Conservation (phyloP, 1,284 basidiomycete genomes). For the Cryptococcus maquisensis region DNA sequence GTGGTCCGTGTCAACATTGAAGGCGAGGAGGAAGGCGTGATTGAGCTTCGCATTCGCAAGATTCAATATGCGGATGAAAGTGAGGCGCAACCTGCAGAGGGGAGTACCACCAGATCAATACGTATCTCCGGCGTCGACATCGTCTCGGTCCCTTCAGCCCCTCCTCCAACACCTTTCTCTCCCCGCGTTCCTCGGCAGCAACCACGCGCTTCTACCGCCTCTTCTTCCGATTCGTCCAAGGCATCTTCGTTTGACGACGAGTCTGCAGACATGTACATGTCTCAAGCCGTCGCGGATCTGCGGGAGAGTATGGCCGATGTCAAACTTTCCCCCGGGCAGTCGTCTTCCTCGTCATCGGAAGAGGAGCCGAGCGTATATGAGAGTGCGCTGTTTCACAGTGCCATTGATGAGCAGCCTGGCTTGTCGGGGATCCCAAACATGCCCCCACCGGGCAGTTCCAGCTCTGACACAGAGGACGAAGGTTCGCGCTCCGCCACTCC, state of each 20-base stretch:
- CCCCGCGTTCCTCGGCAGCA: neutral
- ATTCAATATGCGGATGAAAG: conserved; percentile 44
- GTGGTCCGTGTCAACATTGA: conserved; percentile 51
- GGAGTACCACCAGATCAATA: conserved; percentile 21
- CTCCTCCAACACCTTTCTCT: neutral
- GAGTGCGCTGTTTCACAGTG: conserved; percentile 29
- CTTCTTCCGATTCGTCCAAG: conserved; percentile 22
- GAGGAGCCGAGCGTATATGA: conserved; percentile 35
- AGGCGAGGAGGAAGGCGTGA: conserved; percentile 24
- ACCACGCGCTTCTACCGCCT: conserved; percentile 17
- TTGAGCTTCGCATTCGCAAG: conserved; percentile 41
- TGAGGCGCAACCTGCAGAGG: conserved; percentile 1
- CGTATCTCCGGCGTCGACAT: conserved; percentile 25
- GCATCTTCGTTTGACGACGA: conserved; percentile 16
- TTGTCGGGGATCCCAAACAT: neutral
- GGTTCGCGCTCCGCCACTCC: conserved; percentile 19
- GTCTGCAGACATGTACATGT: conserved; percentile 48
- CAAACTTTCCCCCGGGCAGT: neutral
- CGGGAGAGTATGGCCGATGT: conserved; percentile 33
- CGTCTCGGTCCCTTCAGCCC: conserved; percentile 14
- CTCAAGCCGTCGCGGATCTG: conserved; percentile 51
- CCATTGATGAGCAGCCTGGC: conserved; percentile 17
- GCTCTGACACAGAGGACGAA: neutral
- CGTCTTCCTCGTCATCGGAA: conserved; percentile 7
- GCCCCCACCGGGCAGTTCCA: neutral